Evolutionary conservation across 805 yeast genomes (phyloP).

Genomic region (Grigorovia transvaalensis): DNA sequence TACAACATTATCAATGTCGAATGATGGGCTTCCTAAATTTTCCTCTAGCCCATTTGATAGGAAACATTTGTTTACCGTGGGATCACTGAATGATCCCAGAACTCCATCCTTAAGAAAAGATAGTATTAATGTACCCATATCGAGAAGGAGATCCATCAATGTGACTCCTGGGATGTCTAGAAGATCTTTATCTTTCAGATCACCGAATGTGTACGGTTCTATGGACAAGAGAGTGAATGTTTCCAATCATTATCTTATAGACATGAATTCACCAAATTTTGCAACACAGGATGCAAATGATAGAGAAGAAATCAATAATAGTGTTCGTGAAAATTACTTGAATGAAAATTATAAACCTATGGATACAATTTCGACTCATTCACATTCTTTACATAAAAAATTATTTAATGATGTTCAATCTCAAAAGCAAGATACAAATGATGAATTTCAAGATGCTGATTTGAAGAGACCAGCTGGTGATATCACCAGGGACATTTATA

Average conservation of each 20-base stretch:
- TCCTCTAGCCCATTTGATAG: not conserved
- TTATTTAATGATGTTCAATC: not conserved
- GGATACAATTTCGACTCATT: not conserved
- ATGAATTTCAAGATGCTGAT: not conserved
- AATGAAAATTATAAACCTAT: conserved; percentile 6
- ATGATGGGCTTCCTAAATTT: not conserved
- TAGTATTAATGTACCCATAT: not conserved
- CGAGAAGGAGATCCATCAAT: not conserved
- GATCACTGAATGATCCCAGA: not conserved
- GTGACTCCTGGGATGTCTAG: not conserved
- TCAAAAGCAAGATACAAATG: conserved; percentile 5
- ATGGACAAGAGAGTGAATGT: conserved; percentile 1
- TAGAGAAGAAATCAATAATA: conserved; percentile 24
- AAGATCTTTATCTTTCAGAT: conserved; percentile 4
- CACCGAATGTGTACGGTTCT: not conserved
- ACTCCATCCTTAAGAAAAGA: not conserved
- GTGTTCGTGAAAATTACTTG: conserved; percentile 24
- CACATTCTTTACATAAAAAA: not conserved
- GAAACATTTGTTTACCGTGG: not conserved
- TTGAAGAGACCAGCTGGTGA: conserved; percentile 28
- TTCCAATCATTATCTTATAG: conserved; percentile 14
- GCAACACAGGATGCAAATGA: conserved; percentile 16
- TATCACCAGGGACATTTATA: conserved; percentile 30
- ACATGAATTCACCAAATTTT: conserved; percentile 26
- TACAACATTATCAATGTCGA: not conserved